Conservation (phyloP, 768 basidiomycete genomes). For the Daedaleopsis sinensis region DNA sequence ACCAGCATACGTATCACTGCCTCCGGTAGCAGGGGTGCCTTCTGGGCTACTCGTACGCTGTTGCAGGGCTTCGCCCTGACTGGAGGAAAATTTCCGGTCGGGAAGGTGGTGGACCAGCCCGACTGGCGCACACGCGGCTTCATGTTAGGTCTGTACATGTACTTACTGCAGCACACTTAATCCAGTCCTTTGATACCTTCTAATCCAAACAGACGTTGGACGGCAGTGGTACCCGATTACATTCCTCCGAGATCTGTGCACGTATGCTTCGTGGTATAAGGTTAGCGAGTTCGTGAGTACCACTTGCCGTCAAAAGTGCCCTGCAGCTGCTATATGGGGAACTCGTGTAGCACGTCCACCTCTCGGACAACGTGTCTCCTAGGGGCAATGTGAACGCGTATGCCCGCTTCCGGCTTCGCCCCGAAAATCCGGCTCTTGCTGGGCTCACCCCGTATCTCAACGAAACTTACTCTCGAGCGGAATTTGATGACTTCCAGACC, state of each 20-base stretch:
- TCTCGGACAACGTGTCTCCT: constrained; percentile 30
- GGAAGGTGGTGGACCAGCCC: constrained; percentile 26
- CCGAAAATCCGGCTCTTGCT: constrained; percentile 24
- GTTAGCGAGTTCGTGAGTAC: constrained; percentile 31
- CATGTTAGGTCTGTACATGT: constrained; percentile 27
- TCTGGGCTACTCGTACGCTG: constrained; percentile 32
- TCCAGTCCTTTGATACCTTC: neutral
- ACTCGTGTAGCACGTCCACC: constrained; percentile 27
- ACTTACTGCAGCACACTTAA: neutral
- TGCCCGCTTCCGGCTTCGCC: constrained; percentile 31
- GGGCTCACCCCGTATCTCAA: constrained; percentile 30
- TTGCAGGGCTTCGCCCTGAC: constrained; percentile 28
- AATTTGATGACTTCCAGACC: constrained; percentile 31
- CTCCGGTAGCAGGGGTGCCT: constrained; percentile 29
- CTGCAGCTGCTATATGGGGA: neutral
- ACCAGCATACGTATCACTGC: constrained; percentile 23
- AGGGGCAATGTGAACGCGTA: constrained; percentile 25
- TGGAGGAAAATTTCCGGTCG: constrained; percentile 26
- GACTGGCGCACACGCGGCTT: constrained; percentile 31
- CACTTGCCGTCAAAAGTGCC: neutral
- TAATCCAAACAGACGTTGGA: constrained; percentile 22
- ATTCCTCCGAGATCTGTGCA: constrained; percentile 29
- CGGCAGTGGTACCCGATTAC: constrained; percentile 31
- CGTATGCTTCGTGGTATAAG: constrained; percentile 33
- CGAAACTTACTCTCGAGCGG: constrained; percentile 29